Percentiles rank a stretch among this genome's conserved stretches.
Conservation (phyloP, 1,284 basidiomycete species). For the Clitocybe nebularis region DNA sequence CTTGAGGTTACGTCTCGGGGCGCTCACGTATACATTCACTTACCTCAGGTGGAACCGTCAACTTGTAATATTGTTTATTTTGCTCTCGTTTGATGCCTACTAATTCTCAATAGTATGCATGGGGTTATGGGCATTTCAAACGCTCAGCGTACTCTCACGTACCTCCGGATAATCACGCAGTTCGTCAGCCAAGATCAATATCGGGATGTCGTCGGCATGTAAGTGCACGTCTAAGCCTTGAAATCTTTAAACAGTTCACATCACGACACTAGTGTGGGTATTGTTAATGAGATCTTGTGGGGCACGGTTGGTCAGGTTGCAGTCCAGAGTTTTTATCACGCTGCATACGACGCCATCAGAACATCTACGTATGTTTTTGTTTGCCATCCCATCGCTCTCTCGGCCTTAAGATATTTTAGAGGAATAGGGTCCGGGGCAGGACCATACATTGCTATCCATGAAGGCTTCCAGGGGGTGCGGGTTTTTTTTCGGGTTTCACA, state of each 20-base stretch:
- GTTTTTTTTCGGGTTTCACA: too few species aligned
- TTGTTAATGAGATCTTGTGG: conserved; percentile 62
- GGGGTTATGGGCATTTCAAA: conserved; percentile 58
- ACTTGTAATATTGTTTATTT: conserved; percentile 35
- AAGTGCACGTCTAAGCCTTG: conserved; percentile 22
- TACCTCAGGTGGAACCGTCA: conserved; percentile 32
- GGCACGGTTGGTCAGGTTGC: conserved; percentile 45
- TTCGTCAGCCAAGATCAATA: conserved; percentile 81
- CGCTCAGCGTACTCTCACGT: conserved; percentile 74
- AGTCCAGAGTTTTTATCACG: conserved; percentile 53
- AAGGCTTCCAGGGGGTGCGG: conserved; percentile 66
- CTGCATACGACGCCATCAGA: conserved; percentile 69
- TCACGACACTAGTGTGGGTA: conserved; percentile 34
- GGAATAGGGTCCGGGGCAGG: conserved; percentile 68
- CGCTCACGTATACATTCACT: conserved; percentile 11
- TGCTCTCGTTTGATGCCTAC: conserved; percentile 8
- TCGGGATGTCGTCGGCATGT: conserved; percentile 67
- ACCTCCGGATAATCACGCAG: conserved; percentile 72
- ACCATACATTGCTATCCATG: conserved; percentile 71
- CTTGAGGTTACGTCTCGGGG: not conserved
- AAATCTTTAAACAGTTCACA: conserved; percentile 1
- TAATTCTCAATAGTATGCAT: conserved; percentile 31
- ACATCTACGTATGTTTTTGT: conserved; percentile 38
- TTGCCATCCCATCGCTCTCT: not conserved
- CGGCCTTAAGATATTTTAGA: conserved; percentile 25